Conservation (phyloP, 257 asterid genomes). For the Forsythia suspensa region DNA sequence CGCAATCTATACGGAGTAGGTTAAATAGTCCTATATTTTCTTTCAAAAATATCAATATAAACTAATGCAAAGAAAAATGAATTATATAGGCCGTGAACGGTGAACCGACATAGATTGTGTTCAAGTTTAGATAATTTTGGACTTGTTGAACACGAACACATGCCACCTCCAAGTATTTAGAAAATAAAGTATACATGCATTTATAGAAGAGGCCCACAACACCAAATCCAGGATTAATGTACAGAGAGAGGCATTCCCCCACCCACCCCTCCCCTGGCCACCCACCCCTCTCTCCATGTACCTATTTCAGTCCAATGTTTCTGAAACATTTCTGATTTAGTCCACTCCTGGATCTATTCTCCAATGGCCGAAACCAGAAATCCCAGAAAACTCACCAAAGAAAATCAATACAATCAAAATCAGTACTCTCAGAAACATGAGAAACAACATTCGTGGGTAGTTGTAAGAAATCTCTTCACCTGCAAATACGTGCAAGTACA, state of each 20-base stretch:
- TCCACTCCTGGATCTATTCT: constrained; percentile 17
- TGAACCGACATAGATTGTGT: neutral
- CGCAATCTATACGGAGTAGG: no score
- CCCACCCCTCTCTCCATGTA: constrained; percentile 17
- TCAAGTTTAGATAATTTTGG: neutral
- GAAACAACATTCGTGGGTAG: constrained; percentile 86
- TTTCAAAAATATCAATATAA: neutral
- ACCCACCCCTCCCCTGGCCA: constrained; percentile 15
- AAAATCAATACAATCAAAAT: constrained; percentile 13
- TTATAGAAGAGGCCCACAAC: constrained; percentile 25
- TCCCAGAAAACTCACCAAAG: constrained; percentile 34
- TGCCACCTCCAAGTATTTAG: neutral
- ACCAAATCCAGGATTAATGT: constrained; percentile 29
- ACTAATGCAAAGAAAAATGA: neutral
- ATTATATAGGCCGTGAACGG: no score
- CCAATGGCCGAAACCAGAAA: constrained; percentile 60
- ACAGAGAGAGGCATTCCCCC: constrained; percentile 20
- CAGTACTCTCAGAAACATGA: constrained; percentile 29
- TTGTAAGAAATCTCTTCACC: constrained; percentile 81
- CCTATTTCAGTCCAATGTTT: constrained; percentile 15
- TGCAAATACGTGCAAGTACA: constrained; percentile 78
- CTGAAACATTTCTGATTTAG: neutral
- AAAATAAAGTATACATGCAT: no score
- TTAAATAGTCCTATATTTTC: constrained; percentile 16
- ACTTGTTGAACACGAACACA: neutral